A percentile compares a stretch with the other conserved stretches of the same genome.
phyloP scores from a whole-genome alignment of 306 rosid genomes.

The Luffa aegyptiaca region DNA sequence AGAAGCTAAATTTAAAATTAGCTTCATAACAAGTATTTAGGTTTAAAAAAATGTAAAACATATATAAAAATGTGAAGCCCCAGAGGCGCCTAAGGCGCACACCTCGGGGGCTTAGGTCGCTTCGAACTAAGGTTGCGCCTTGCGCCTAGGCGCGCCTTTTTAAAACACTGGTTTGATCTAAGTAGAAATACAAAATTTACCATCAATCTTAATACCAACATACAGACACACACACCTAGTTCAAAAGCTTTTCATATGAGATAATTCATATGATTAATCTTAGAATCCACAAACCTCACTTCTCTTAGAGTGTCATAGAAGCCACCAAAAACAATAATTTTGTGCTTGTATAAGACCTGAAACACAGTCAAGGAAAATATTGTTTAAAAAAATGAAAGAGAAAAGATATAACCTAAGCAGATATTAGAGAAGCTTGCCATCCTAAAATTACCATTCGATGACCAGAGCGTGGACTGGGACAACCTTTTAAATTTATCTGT shows the following conservation, averaged over 20 bases:
- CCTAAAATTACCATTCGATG: slow-evolving; percentile 79
- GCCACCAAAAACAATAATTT: slow-evolving; percentile 92
- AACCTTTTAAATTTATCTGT: slow-evolving; percentile 76
- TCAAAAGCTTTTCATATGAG: neutral
- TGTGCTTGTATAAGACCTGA: slow-evolving; percentile 97
- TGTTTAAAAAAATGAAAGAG: neutral
- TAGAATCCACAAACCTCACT: slow-evolving; percentile 72
- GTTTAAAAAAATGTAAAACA: too few relatives aligned
- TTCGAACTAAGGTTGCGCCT: too few relatives aligned
- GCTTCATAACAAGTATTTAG: too few relatives aligned
- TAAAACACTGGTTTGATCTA: neutral
- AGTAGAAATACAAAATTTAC: neutral
- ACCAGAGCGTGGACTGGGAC: slow-evolving; percentile 96
- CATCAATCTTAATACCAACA: neutral
- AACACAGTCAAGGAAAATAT: slow-evolving; percentile 19
- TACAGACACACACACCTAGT: neutral
- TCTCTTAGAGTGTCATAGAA: slow-evolving; percentile 97
- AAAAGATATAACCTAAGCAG: neutral
- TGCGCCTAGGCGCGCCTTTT: too few relatives aligned
- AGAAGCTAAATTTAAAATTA: too few relatives aligned
- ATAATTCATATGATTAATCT: neutral
- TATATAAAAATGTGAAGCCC: too few relatives aligned
- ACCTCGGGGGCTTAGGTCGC: too few relatives aligned
- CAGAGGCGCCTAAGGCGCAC: too few relatives aligned
- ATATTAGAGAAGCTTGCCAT: slow-evolving; percentile 4